phyloP scores from a whole-genome alignment of 257 asterid species.

The Petunia axillaris region DNA sequence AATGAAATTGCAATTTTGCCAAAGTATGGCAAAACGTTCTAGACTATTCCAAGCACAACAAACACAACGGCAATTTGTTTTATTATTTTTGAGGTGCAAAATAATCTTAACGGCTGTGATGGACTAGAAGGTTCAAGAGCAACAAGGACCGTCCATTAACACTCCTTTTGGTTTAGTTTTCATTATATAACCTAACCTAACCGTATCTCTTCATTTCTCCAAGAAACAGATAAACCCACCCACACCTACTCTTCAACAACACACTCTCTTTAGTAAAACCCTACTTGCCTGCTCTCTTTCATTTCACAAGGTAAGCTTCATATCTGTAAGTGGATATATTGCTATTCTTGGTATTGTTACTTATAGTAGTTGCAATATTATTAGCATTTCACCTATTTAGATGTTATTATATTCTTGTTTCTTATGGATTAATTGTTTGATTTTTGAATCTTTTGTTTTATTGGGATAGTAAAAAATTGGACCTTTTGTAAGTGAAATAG shows the following conservation, averaged over 20 bases:
- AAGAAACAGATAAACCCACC: slow-evolving; percentile 1
- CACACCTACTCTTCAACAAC: background rate
- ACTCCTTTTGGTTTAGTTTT: background rate
- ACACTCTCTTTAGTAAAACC: background rate
- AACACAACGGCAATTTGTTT: background rate
- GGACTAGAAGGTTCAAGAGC: slow-evolving; percentile 40
- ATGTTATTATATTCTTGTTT: background rate
- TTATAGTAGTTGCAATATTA: background rate
- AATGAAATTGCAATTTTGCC: background rate
- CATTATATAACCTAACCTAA: slow-evolving; percentile 23
- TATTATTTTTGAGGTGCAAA: background rate
- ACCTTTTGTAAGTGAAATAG: background rate
- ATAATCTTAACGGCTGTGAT: slow-evolving; percentile 36
- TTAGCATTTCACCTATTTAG: background rate
- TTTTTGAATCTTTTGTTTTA: background rate
- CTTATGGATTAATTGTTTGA: background rate
- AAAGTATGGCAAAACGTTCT: slow-evolving; percentile 23
- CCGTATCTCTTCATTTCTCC: slow-evolving; percentile 4
- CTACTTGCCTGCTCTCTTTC: background rate
- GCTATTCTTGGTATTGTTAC: background rate
- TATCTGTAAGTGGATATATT: too few relatives aligned
- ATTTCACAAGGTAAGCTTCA: background rate
- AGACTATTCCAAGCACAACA: slow-evolving; percentile 33
- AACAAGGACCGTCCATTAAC: slow-evolving; percentile 32
- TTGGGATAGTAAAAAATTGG: background rate